A percentile compares a stretch with the other conserved stretches of the same genome.
These are phyloP conservation scores for Fusarium sp. DNA, from an alignment of 2,329 filamentous ascomycete genomes.

Conservation along the genomic window DNA sequence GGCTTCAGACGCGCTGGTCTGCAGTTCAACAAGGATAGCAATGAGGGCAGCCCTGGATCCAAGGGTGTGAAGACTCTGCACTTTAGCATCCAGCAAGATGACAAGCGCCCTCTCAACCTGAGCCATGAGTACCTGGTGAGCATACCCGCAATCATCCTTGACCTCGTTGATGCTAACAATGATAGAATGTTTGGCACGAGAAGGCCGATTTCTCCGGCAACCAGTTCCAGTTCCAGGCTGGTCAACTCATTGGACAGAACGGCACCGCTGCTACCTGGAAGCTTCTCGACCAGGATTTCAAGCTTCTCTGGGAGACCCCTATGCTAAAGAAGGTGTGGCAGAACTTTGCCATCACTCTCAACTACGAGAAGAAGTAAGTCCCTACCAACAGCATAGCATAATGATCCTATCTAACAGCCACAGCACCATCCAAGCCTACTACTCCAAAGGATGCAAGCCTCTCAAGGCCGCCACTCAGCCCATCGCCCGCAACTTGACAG, in stretches of 20 bases:
- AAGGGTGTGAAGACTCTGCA: conserved; percentile 67
- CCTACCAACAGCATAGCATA: not conserved
- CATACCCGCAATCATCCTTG: rapidly evolving
- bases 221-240: conserved; percentile 64
- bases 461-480: conserved; percentile 58
- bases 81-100: conserved; percentile 65
- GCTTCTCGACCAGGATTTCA: conserved; percentile 58
- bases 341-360: conserved; percentile 67
- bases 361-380: conserved; percentile 64
- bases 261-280: conserved; percentile 51
- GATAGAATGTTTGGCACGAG: conserved; percentile 54
- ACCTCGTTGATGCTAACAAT: not conserved
- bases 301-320: conserved; percentile 58
- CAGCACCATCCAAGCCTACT: conserved; percentile 65
- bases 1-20: conserved; percentile 65
- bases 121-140: conserved; percentile 67
- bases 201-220: conserved; percentile 57
- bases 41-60: conserved; percentile 60
- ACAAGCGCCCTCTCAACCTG: conserved; percentile 60
- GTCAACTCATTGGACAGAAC: conserved; percentile 56
- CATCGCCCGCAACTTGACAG: conserved; percentile 59
- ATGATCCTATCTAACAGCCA: conserved; percentile 2
- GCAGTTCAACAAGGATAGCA: conserved; percentile 32
- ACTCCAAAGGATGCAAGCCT: conserved; percentile 57
- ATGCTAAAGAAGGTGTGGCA: conserved; percentile 63